Base-by-base conservation (phyloP, 2,329 filamentous ascomycete species). In the Penicillium sclerotiorum region DNA sequence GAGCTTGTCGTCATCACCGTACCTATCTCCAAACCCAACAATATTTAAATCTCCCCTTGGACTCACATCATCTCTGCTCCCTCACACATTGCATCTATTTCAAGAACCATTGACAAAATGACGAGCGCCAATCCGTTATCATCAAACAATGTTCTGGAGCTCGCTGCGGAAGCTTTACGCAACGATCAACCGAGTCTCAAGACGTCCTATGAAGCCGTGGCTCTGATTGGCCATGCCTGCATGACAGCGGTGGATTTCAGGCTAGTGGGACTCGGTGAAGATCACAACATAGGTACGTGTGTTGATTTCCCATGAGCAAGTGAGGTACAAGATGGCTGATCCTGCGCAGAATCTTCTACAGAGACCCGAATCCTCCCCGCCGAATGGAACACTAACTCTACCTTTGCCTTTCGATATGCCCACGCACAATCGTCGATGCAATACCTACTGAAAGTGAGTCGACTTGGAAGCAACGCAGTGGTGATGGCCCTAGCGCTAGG, bases 371-470 rank as follows among this genome's bases (percentile, higher is more conserved):
- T 85, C 25, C 79, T 97, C 2, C 89, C 90, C 0, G 50, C 80
- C 13, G 81, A 85, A 73, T 97, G 94, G 94, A 96, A 96, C 70
- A 77, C 84, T 11, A 82, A 82, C 53, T 84, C 85, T 12, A 77
- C 78, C 39, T 87, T 90, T 67, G 83, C 87, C 48, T 96, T 97
- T 71, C 84, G 91, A 56, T 97, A 97, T 74, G 84, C 85, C 3
- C 92, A 96, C 70, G 78, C 83, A 20, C 89, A 95, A 67, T 95
- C 90, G 0, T 86, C 90, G 13, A 89, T 92, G 82, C 83, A 87
- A 51, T 96, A 88, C 66, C 78, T 96, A 22, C 70, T 96, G 59
- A 93, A 91, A 67, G 74, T 95, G 55, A 90, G 87, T 68, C 83
- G 90, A 45, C 80, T 96, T 61, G 91, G 92, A 36, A 80, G 80